These are phyloP conservation scores for Cyathus striatus DNA, from an alignment of 768 basidiomycete genomes.

Conservation along the genomic window DNA sequence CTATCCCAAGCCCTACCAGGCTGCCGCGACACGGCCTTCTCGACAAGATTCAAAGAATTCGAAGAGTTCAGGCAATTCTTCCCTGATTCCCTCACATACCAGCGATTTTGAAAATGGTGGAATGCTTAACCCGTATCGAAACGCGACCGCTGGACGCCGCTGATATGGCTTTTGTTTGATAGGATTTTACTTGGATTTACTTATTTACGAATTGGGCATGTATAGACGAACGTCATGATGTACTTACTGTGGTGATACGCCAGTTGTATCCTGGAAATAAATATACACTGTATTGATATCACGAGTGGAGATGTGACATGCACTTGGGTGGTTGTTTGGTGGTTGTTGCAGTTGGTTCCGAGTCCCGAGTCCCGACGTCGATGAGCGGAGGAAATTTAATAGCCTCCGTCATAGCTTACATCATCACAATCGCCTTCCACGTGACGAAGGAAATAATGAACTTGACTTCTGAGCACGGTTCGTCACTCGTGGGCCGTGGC, in stretches of 20 bases:
- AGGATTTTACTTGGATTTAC: slow-evolving; percentile 11
- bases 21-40: slow-evolving; percentile 15
- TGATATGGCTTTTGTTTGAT: slow-evolving; percentile 7
- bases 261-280: neutral
- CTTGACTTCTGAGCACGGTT: no score
- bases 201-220: slow-evolving; percentile 12
- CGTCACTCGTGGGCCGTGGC: no score
- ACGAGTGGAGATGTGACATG: no score
- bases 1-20: slow-evolving; percentile 8
- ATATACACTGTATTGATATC: neutral
- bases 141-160: slow-evolving; percentile 13
- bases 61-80: slow-evolving; percentile 22
- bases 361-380: no score
- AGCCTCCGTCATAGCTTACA: no score
- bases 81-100: slow-evolving; percentile 24
- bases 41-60: slow-evolving; percentile 23
- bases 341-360: no score
- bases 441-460: no score
- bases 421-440: no score
- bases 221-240: neutral
- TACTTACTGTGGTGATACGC: neutral
- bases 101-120: slow-evolving; percentile 35
- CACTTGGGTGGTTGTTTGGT: no score
- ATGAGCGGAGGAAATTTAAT: no score
- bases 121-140: slow-evolving; percentile 34